phyloP scores from a whole-genome alignment of 1,284 basidiomycete genomes.

The Tylopilus sp. region DNA sequence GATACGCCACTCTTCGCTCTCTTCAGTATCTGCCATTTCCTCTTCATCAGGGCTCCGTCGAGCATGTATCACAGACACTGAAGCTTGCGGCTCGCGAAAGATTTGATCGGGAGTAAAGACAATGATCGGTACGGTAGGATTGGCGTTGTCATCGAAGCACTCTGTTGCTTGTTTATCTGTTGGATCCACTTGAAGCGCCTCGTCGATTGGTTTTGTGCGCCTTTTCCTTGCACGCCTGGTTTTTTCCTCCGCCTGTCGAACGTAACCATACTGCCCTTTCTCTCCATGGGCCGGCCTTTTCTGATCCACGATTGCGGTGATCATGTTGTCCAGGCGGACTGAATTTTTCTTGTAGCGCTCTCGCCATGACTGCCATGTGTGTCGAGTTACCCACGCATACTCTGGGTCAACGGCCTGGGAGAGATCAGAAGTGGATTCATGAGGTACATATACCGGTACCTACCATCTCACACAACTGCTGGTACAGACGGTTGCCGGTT shows the following conservation, averaged over 20 bases:
- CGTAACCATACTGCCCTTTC: constrained; percentile 73
- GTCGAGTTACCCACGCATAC: constrained; percentile 71
- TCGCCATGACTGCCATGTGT: constrained; percentile 83
- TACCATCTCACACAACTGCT: constrained; percentile 53
- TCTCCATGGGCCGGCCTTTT: constrained; percentile 61
- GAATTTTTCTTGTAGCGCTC: constrained; percentile 80
- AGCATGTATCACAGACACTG: constrained; percentile 16
- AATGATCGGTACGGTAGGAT: constrained; percentile 23
- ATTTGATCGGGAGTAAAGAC: constrained; percentile 25
- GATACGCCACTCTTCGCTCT: constrained; percentile 59
- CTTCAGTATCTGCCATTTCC: constrained; percentile 57
- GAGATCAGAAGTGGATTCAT: constrained; percentile 8
- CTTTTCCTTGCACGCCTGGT: constrained; percentile 53
- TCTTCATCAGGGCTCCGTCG: constrained; percentile 43
- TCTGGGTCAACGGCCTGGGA: constrained; percentile 53
- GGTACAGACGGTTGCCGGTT: constrained; percentile 75
- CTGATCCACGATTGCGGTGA: constrained; percentile 59
- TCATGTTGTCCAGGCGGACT: constrained; percentile 55
- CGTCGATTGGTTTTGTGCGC: constrained; percentile 34
- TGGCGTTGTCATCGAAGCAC: constrained; percentile 19
- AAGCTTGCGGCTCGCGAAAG: constrained; percentile 13
- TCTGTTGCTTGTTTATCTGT: constrained; percentile 25
- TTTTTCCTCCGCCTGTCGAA: constrained; percentile 64
- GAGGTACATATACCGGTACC: neutral
- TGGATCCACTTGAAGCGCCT: constrained; percentile 19